Base-by-base conservation (phyloP, 495 filamentous ascomycete species). In the Sabuloglossum arenarium region DNA sequence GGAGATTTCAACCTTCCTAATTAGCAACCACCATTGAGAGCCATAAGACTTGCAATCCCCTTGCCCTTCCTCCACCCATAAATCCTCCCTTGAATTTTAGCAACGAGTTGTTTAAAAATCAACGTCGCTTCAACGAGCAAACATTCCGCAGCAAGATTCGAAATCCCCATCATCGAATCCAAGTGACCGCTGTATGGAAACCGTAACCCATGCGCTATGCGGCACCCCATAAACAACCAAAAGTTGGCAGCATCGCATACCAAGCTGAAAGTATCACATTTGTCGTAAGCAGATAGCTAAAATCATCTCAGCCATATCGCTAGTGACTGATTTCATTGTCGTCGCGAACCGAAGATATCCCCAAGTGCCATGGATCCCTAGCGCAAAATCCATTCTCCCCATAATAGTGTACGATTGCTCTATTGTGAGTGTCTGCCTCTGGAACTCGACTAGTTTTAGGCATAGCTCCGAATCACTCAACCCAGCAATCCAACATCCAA, bases 401-500 rank as follows among this genome's bases (percentile, higher is more conserved):
- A 21, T 21, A 43, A 21, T 23, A 21, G n/a, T n/a, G 19, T n/a
- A 43, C 16, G 11, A 10, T 43, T 43, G 39, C 10, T 43, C 39
- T 21, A 12, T n/a, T 23, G 11, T 43, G 3, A 21, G 12, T 39
- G 16, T 10, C 39, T 21, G 39, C 39, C n/a, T 23, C 16, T 43
- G 12, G 21, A 4, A 1, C 24, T 51, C 16, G 53, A 8, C 10
- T 39, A 1, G 2, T 37, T 19, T 10, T 25, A n/a, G 25, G 9
- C 1, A 56, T n/a, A 14, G 12, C 0, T 23, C 21, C 21, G 3
- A 59, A 58, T 28, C 21, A 14, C 37, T 78, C 63, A 94, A 65
- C 85, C 82, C 60, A 98, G 80, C 58, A 96, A 72, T 62, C 95
- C 91, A 32, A 98, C 91, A 72, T 97, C 93, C 61, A 98, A 74